These are phyloP conservation scores for Ligustrum vulgare DNA, from an alignment of 257 asterid species.

Conservation along the genomic window DNA sequence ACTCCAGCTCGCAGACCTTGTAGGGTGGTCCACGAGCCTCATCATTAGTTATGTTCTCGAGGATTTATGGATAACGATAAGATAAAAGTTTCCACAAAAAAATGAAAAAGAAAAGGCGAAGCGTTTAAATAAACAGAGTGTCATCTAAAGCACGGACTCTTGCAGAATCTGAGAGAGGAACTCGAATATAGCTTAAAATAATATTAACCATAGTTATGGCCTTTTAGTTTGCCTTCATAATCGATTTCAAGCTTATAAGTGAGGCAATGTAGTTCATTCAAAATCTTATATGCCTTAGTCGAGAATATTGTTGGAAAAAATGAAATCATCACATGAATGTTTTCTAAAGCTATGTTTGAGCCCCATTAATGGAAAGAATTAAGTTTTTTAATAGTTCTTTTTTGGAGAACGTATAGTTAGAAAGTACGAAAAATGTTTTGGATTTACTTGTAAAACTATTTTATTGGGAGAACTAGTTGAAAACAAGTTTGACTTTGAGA, in stretches of 20 bases:
- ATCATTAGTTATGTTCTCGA: neutral
- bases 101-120: neutral
- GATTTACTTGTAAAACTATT: too few species aligned
- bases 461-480: too few species aligned
- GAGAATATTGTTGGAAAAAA: neutral
- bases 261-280: neutral
- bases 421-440: too few species aligned
- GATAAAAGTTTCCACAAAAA: neutral
- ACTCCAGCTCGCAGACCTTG: conserved; percentile 10
- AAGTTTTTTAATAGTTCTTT: too few species aligned
- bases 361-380: too few species aligned
- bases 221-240: neutral
- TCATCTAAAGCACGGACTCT: neutral
- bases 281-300: neutral
- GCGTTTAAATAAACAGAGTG: neutral
- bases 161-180: conserved; percentile 6
- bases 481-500: too few species aligned
- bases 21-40: conserved; percentile 16
- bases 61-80: conserved; percentile 7
- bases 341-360: neutral
- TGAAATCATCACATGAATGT: neutral
- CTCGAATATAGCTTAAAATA: neutral
- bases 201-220: neutral
- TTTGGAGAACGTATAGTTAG: too few species aligned
- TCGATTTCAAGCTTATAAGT: neutral